Conservation (phyloP, 257 asterid genomes). For the Orobanche coerulescens region DNA sequence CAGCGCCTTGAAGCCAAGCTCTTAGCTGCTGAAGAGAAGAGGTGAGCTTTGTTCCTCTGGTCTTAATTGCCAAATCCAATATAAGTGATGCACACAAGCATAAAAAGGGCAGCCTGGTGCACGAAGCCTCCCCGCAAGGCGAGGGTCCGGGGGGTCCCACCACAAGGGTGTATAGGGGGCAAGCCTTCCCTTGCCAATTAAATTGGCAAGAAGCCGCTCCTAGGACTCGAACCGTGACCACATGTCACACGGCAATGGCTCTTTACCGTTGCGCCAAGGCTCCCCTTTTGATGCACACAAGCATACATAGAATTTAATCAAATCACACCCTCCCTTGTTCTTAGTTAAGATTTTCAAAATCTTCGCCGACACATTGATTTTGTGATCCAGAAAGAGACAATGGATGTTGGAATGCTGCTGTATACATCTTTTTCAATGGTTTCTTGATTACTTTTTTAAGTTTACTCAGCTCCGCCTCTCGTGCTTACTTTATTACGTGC, state of each 20-base stretch:
- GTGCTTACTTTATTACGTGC: not conserved
- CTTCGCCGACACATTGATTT: not conserved
- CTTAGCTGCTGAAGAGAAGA: conserved; percentile 90
- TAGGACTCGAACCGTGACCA: too few species aligned
- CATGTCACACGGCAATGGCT: too few species aligned
- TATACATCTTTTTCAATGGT: conserved; percentile 6
- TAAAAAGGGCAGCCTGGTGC: too few species aligned
- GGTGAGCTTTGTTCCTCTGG: conserved; percentile 29
- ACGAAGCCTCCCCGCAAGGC: too few species aligned
- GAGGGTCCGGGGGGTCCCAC: too few species aligned
- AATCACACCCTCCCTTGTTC: not conserved
- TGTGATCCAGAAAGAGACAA: not conserved
- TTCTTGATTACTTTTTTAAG: not conserved
- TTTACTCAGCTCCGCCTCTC: not conserved
- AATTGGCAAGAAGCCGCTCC: too few species aligned
- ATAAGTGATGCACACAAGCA: not conserved
- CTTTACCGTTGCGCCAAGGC: too few species aligned
- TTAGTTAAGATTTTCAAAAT: not conserved
- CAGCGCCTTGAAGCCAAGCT: conserved; percentile 98
- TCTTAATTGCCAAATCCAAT: not conserved
- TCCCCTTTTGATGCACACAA: too few species aligned
- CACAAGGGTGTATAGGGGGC: too few species aligned
- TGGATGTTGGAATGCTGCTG: not conserved
- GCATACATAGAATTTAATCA: not conserved
- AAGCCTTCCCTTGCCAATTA: too few species aligned